A percentile compares a stretch with the other conserved stretches of the same genome.
These are phyloP conservation scores for Dothideomycetidae sp. DNA, from an alignment of 2,329 filamentous ascomycete genomes.

Conservation along the genomic window DNA sequence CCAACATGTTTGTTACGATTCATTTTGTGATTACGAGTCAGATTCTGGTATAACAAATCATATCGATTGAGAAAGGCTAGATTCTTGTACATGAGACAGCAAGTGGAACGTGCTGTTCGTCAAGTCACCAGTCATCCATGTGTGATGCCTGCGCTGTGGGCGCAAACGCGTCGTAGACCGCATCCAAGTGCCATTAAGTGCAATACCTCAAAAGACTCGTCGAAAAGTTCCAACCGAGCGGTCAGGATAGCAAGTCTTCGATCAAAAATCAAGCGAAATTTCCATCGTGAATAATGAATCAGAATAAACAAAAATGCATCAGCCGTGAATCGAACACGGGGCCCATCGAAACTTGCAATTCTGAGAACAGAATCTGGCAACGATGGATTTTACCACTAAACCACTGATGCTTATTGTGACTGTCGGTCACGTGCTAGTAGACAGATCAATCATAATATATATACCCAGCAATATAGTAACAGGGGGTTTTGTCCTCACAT, in stretches of 20 bases:
- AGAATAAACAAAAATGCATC: conserved; percentile 1
- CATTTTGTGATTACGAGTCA: too few relatives aligned
- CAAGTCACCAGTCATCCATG: too few relatives aligned
- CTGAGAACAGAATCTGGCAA: neutral
- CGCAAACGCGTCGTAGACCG: neutral
- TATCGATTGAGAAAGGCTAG: too few relatives aligned
- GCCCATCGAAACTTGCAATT: neutral
- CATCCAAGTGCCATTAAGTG: neutral
- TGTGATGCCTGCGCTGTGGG: too few relatives aligned
- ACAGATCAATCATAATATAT: neutral
- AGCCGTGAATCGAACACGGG: neutral
- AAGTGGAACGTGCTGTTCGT: too few relatives aligned
- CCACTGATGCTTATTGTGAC: neutral
- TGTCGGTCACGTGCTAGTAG: neutral
- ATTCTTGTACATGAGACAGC: too few relatives aligned
- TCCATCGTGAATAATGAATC: neutral
- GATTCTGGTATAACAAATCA: too few relatives aligned
- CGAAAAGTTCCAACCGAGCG: too few relatives aligned
- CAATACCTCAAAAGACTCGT: neutral
- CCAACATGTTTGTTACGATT: too few relatives aligned
- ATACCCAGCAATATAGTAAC: too few relatives aligned
- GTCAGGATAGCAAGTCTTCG: neutral
- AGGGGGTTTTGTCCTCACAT: too few relatives aligned
- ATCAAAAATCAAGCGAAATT: neutral
- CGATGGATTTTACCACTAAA: neutral